Base-by-base conservation (phyloP, 2,329 filamentous ascomycete species). In the Cladosporium austrohemisphaericum region DNA sequence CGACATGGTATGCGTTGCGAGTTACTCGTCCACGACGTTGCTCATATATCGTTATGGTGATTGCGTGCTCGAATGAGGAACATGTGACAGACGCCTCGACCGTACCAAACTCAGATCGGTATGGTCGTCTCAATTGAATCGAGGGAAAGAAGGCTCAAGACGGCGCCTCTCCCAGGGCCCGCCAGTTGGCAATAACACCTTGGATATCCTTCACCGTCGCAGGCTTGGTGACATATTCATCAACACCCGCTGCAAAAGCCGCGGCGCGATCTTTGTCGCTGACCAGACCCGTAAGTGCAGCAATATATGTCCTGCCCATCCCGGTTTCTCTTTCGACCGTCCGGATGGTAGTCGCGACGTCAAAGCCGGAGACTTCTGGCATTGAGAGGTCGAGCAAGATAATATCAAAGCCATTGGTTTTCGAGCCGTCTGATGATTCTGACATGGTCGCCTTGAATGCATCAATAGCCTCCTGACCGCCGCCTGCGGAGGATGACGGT, bases 391-490 rank as follows among this genome's bases (percentile, higher is more conserved):
- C 73, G 71, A 77, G 76, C 13, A 76, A 66, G 5, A 77, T 69
- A 36, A 75, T 68, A 35, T 71, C 70, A 40, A 55, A 53, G 26
- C 43, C 16, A 4, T 29, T 14, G 35, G 68, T 68, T 0, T 50
- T 6, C 3, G 6, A 9, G 19, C 19, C n/a, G 9, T 28, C 7
- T 13, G 44, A 23, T 10, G 36, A 29, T 41, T n/a, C 4, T 4
- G 35, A 19, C 11, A 22, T 36, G 16, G n/a, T 35, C 16, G 56
- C 35, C 14, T 68, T 60, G 41, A 70, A 71, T 23, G 62, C 62
- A 8, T 72, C 60, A 1, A 77, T 66, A 2, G 75, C 75, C 53
- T 75, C 68, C 1, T 71, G 64, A 2, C 75, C 75, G 51, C 76
- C 68, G n/a, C 58, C 57, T 2, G 72, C 74, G 19, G 14, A 40